These are phyloP conservation scores for Thraustochytrium sp. DNA, from an alignment of 352 stramenopile species.

Conservation along the genomic window DNA sequence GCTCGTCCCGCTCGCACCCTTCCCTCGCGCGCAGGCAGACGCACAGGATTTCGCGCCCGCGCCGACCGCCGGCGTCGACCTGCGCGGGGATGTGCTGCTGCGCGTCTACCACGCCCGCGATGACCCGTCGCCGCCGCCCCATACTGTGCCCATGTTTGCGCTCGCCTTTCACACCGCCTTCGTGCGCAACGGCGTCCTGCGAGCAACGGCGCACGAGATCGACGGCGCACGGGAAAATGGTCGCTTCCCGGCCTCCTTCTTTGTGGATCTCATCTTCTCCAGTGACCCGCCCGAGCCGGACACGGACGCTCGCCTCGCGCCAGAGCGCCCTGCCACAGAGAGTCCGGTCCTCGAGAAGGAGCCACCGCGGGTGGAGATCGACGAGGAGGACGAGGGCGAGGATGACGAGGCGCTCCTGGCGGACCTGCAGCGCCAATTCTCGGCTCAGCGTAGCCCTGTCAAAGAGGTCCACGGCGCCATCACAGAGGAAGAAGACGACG, in stretches of 20 bases:
- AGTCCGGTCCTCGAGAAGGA: neutral
- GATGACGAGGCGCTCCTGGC: neutral
- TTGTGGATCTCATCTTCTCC: slow-evolving; percentile 32
- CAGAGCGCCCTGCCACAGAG: neutral
- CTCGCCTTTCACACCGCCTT: slow-evolving; percentile 28
- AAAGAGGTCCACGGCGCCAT: too few species aligned
- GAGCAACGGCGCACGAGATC: neutral
- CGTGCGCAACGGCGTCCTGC: slow-evolving; percentile 16
- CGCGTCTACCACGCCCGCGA: neutral
- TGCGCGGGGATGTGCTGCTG: slow-evolving; percentile 8
- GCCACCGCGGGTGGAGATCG: neutral
- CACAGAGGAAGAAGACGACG: neutral
- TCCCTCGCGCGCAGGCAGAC: neutral
- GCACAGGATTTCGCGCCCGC: neutral
- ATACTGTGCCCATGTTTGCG: slow-evolving; percentile 32
- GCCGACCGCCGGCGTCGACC: neutral
- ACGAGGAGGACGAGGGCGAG: neutral
- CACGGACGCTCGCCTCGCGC: neutral
- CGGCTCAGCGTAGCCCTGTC: too few species aligned
- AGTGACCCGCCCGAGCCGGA: neutral
- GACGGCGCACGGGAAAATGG: slow-evolving; percentile 32
- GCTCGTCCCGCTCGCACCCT: neutral
- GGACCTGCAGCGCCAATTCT: too few species aligned
- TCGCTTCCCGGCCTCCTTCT: slow-evolving; percentile 5
- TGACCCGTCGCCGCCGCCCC: neutral